Evolutionary conservation across 2,329 filamentous ascomycete genomes (phyloP).

Genomic region (Arthrobotrys iridis): DNA sequence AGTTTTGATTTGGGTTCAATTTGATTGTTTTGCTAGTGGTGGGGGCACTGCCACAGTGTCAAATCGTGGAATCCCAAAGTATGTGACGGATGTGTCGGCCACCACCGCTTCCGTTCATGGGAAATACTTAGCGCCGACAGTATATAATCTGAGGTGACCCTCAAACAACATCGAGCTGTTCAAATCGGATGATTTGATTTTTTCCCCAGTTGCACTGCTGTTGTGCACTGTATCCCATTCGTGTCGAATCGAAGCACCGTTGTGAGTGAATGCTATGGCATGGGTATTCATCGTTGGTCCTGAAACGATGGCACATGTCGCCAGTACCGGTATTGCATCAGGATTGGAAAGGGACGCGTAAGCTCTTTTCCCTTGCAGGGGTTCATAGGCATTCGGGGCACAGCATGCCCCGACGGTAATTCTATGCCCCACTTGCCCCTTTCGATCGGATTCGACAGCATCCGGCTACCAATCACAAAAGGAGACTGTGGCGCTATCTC

Average conservation of each 20-base stretch:
- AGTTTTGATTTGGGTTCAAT: conserved; percentile 34
- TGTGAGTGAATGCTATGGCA: conserved; percentile 1
- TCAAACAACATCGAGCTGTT: conserved; percentile 40
- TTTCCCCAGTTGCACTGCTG: conserved; percentile 19
- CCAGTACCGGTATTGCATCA: conserved; percentile 41
- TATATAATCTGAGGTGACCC: conserved; percentile 49
- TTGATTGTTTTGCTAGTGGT: not conserved
- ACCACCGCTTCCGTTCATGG: conserved; percentile 39
- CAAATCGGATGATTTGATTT: conserved; percentile 38
- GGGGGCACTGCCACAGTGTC: conserved; percentile 48
- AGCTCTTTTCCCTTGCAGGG: conserved; percentile 48
- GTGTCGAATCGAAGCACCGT: conserved; percentile 29
- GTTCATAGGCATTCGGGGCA: conserved; percentile 31
- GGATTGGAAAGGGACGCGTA: conserved; percentile 50
- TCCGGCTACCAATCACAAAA: conserved; percentile 29
- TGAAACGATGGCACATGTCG: conserved; percentile 44
- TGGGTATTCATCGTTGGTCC: conserved; percentile 32
- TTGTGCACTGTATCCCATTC: conserved; percentile 26
- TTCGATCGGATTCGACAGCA: conserved; percentile 39
- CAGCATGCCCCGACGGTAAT: conserved; percentile 41
- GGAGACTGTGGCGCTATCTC: conserved; percentile 36
- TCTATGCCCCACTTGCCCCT: conserved; percentile 46
- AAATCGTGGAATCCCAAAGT: conserved; percentile 11
- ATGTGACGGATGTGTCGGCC: conserved; percentile 19
- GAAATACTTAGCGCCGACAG: conserved; percentile 47